These are phyloP conservation scores for Trichoderma sp. DNA, from an alignment of 2,329 filamentous ascomycete species.

Conservation along the genomic window DNA sequence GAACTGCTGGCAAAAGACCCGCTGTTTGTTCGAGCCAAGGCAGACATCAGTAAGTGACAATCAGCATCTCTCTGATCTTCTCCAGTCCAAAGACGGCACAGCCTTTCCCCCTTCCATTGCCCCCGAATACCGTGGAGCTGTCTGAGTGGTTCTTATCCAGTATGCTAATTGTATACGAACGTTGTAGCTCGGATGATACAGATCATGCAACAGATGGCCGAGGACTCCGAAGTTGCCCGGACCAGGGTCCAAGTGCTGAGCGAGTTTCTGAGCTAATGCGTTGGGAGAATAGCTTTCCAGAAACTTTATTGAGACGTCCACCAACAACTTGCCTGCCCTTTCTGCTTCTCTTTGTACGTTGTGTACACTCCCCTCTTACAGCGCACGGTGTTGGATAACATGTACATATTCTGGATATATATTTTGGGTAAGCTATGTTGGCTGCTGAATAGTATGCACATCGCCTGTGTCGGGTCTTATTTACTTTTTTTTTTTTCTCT, in stretches of 20 bases:
- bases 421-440: not conserved
- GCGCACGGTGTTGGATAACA: conserved; percentile 12
- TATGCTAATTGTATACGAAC: conserved; percentile 5
- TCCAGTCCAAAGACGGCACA: not conserved
- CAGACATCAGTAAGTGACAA: conserved; percentile 58
- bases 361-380: not conserved
- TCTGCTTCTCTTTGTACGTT: not conserved
- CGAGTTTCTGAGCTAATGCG: conserved; percentile 47
- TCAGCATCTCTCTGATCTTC: not conserved
- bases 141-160: not conserved
- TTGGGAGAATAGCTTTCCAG: not conserved
- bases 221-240: conserved; percentile 60
- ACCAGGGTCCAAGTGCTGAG: conserved; percentile 61
- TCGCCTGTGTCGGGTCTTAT: not conserved
- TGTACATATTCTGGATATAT: not conserved
- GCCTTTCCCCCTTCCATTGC: conserved; percentile 26
- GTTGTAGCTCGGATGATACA: conserved; percentile 60
- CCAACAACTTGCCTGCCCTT: not conserved
- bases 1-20: conserved; percentile 56
- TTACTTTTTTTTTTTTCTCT: not conserved
- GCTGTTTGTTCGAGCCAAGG: conserved; percentile 59
- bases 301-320: conserved; percentile 6
- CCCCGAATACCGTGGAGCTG: not conserved
- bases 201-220: conserved; percentile 62
- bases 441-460: not conserved